phyloP scores from a whole-genome alignment of 306 rosid species.

The Inga oerstediana region DNA sequence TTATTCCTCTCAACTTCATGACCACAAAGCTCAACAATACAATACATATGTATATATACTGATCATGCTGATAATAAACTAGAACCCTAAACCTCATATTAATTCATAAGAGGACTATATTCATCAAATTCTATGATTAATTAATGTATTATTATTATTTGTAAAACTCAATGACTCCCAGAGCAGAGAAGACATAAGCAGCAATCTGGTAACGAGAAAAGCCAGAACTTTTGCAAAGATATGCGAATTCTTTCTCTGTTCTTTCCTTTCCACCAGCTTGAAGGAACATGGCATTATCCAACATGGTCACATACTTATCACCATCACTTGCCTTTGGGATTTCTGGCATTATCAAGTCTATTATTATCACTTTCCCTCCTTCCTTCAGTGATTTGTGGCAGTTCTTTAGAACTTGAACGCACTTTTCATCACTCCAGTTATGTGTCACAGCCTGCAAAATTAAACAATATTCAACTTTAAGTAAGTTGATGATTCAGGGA shows the following conservation, averaged over 20 bases:
- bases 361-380: not conserved
- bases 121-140: not conserved
- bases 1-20: not conserved
- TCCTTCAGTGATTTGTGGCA: slow-evolving; percentile 8
- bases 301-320: slow-evolving; percentile 6
- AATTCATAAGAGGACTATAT: not conserved
- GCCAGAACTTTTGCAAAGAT: not conserved
- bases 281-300: not conserved
- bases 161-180: slow-evolving; percentile 2
- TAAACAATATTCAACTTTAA: not conserved
- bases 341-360: slow-evolving; percentile 19
- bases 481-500: not conserved
- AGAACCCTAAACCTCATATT: not conserved
- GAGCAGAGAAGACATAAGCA: not conserved
- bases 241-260: not conserved
- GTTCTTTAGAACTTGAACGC: slow-evolving; percentile 4
- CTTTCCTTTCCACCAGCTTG: slow-evolving; percentile 15
- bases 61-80: not conserved
- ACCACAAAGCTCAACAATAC: not conserved
- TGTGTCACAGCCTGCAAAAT: not conserved
- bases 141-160: not conserved
- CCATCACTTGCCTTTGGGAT: slow-evolving; percentile 2
- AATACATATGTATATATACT: not conserved
- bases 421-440: slow-evolving; percentile 8
- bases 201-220: not conserved